Conservation (phyloP, 2,329 filamentous ascomycete species). For the Thelonectria discophora region DNA sequence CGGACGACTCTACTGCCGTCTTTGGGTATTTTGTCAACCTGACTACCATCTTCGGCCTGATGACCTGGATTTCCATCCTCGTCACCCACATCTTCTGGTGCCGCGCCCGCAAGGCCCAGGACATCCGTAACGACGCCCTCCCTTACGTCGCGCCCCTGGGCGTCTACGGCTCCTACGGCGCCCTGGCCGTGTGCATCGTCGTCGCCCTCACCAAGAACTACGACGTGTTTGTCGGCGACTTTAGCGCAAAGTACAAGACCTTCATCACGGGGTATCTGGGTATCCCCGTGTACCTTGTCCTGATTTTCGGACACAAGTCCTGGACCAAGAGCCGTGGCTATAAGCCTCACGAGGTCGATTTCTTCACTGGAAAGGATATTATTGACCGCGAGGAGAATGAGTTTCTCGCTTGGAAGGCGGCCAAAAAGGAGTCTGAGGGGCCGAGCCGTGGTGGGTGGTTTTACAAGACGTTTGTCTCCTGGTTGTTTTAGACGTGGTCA, state of each 20-base stretch:
- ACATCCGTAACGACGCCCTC: slow-evolving; percentile 61
- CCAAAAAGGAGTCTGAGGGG: slow-evolving; percentile 30
- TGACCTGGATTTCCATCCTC: slow-evolving; percentile 73
- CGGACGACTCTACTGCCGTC: slow-evolving; percentile 62
- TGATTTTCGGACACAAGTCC: slow-evolving; percentile 68
- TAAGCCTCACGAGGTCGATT: slow-evolving; percentile 67
- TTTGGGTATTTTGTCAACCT: slow-evolving; percentile 73
- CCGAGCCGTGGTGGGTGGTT: slow-evolving; percentile 40
- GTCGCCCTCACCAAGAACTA: slow-evolving; percentile 85
- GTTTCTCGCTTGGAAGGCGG: slow-evolving; percentile 59
- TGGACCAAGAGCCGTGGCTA: slow-evolving; percentile 61
- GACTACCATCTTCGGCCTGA: slow-evolving; percentile 69
- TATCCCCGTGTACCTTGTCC: slow-evolving; percentile 3
- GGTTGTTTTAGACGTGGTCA: slow-evolving; percentile 44
- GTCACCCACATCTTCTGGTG: slow-evolving; percentile 73
- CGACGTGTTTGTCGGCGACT: slow-evolving; percentile 68
- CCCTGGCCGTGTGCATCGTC: slow-evolving; percentile 73
- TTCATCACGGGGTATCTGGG: background rate
- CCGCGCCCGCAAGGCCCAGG: slow-evolving; percentile 66
- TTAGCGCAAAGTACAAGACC: slow-evolving; percentile 71
- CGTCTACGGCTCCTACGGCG: slow-evolving; percentile 70
- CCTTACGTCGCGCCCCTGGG: slow-evolving; percentile 77
- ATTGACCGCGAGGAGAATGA: slow-evolving; percentile 76
- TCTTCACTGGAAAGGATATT: slow-evolving; percentile 74
- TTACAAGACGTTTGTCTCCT: slow-evolving; percentile 47